A percentile compares a stretch with the other conserved stretches of the same genome.
Conservation (phyloP, 2,329 filamentous ascomycete species). For the Ceratocystis colombiana region DNA sequence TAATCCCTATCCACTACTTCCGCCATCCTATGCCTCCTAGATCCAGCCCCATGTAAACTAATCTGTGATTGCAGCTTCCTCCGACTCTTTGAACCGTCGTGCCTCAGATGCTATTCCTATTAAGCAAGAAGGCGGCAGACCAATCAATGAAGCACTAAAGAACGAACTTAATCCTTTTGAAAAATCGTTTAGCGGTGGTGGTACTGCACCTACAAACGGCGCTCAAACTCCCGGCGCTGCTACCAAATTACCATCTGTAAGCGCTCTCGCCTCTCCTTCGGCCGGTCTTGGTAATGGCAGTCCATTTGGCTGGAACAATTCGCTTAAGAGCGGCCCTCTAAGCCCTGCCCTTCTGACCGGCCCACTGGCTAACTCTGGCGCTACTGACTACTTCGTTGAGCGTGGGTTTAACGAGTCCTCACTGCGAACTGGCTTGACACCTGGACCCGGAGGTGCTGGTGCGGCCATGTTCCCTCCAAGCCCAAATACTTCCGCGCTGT, state of each 20-base stretch:
- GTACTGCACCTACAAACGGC: slow-evolving; percentile 27
- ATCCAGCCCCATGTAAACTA: slow-evolving; percentile 2
- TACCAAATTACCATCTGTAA: slow-evolving; percentile 77
- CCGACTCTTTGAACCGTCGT: slow-evolving; percentile 14
- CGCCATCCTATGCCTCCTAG: neutral
- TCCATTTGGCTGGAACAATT: slow-evolving; percentile 41
- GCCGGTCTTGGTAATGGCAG: slow-evolving; percentile 34
- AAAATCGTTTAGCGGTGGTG: slow-evolving; percentile 67
- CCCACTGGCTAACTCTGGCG: slow-evolving; percentile 70
- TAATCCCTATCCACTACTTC: neutral
- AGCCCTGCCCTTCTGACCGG: slow-evolving; percentile 97
- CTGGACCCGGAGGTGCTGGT: slow-evolving; percentile 67
- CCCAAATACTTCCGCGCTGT: slow-evolving; percentile 69
- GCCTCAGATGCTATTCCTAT: slow-evolving; percentile 16
- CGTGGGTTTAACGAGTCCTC: slow-evolving; percentile 94
- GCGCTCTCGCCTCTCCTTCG: slow-evolving; percentile 81
- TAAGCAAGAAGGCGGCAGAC: slow-evolving; percentile 16
- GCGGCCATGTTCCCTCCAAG: slow-evolving; percentile 88
- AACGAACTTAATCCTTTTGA: slow-evolving; percentile 95
- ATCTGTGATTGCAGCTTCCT: neutral
- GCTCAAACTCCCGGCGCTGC: slow-evolving; percentile 63
- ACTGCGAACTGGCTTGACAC: slow-evolving; percentile 79
- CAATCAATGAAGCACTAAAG: slow-evolving; percentile 39
- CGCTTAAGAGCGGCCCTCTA: slow-evolving; percentile 79
- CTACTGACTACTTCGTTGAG: slow-evolving; percentile 77